Conservation (phyloP, 208 protist species). For the Acanthamoeba culbertsoni region DNA sequence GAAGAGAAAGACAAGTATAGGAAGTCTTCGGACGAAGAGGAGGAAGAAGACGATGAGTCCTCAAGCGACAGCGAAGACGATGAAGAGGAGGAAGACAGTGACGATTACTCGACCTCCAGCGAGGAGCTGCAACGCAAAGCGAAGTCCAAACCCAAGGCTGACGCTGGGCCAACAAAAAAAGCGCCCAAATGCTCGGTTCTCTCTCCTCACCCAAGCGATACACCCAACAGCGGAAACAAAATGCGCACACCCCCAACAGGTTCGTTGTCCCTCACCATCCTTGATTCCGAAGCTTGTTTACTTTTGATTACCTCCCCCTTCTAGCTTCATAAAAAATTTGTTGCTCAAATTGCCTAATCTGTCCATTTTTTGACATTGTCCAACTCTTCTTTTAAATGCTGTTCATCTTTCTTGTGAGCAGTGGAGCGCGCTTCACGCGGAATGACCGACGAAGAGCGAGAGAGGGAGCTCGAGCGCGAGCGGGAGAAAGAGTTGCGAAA, state of each 20-base stretch:
- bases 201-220: neutral
- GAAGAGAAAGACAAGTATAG: neutral
- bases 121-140: neutral
- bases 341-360: neutral
- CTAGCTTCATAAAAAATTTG: neutral
- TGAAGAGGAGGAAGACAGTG: neutral
- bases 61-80: neutral
- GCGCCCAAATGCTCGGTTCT: neutral
- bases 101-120: neutral
- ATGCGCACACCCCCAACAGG: neutral
- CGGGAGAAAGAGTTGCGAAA: neutral
- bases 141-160: neutral
- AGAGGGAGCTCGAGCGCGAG: conserved; percentile 1
- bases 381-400: neutral
- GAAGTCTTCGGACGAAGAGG: neutral
- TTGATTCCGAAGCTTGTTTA: neutral
- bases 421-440: neutral
- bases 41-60: neutral
- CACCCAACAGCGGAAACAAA: neutral
- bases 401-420: neutral
- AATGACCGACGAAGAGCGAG: conserved; percentile 17
- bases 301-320: neutral
- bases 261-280: neutral
- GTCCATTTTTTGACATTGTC: neutral
- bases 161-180: neutral